Conservation (phyloP, 2,329 filamentous ascomycete species). For the Cordyceps farinosa region DNA sequence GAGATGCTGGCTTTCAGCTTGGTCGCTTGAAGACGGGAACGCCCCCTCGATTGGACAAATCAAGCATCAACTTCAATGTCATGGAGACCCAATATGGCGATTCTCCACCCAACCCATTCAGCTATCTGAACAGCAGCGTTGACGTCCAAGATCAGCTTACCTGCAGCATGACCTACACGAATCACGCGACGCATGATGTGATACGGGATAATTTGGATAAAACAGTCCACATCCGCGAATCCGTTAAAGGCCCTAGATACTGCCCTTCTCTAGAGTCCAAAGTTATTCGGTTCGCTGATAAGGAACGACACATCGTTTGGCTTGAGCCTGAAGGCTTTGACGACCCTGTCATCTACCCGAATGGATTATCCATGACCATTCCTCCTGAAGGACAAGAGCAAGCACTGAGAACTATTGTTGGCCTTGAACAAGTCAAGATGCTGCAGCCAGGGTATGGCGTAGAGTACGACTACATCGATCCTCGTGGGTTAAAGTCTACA, state of each 20-base stretch:
- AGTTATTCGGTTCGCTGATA: constrained; percentile 80
- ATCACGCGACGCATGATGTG: constrained; percentile 74
- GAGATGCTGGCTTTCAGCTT: constrained; percentile 81
- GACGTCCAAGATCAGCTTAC: constrained; percentile 75
- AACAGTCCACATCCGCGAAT: constrained; percentile 93
- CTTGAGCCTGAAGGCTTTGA: constrained; percentile 94
- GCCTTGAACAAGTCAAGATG: constrained; percentile 86
- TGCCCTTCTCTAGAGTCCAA: constrained; percentile 96
- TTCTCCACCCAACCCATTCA: constrained; percentile 83
- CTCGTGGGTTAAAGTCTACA: constrained; percentile 78
- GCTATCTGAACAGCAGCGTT: constrained; percentile 78
- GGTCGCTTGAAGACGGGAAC: constrained; percentile 95
- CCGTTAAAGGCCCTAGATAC: constrained; percentile 89
- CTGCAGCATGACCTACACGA: constrained; percentile 88
- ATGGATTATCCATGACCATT: constrained; percentile 95
- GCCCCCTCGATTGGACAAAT: constrained; percentile 77
- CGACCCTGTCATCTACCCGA: constrained; percentile 87
- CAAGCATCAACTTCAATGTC: constrained; percentile 72
- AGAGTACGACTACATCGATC: constrained; percentile 98
- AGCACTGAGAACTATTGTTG: constrained; percentile 80
- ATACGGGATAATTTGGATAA: constrained; percentile 89
- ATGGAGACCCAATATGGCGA: constrained; percentile 78
- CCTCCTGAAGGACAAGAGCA: constrained; percentile 82
- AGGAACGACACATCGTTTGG: constrained; percentile 85
- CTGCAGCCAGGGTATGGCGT: constrained; percentile 94